phyloP scores from a whole-genome alignment of 106 monocot genomes.

The Dendrobium officinale region DNA sequence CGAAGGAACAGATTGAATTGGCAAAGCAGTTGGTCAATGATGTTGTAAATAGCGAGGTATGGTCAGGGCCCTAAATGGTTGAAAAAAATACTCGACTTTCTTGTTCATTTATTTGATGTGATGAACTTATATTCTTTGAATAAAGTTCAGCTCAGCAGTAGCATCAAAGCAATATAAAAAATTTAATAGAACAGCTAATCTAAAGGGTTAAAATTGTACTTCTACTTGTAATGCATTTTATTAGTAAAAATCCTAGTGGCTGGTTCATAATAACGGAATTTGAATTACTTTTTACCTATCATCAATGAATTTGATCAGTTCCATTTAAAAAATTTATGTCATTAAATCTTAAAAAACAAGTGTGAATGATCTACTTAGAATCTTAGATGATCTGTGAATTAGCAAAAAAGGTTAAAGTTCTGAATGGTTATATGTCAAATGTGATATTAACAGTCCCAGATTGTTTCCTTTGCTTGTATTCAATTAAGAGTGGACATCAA shows the following conservation, averaged over 20 bases:
- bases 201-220: background rate
- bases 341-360: background rate
- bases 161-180: background rate
- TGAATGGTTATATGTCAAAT: background rate
- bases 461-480: background rate
- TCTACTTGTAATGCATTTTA: background rate
- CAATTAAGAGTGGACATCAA: background rate
- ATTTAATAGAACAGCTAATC: background rate
- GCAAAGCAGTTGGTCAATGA: slow-evolving; percentile 94
- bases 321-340: background rate
- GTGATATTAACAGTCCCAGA: background rate
- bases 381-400: background rate
- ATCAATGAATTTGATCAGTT: background rate
- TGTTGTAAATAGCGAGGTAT: slow-evolving; percentile 42
- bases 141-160: background rate
- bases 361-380: background rate
- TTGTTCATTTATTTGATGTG: background rate
- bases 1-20: slow-evolving; percentile 76
- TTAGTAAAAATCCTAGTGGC: background rate
- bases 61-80: background rate
- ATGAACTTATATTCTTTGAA: background rate
- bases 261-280: background rate
- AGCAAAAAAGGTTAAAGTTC: background rate
- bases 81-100: background rate
- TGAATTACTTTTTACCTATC: background rate